phyloP scores from a whole-genome alignment of 805 yeast species.

The Lachancea quebecensis region DNA sequence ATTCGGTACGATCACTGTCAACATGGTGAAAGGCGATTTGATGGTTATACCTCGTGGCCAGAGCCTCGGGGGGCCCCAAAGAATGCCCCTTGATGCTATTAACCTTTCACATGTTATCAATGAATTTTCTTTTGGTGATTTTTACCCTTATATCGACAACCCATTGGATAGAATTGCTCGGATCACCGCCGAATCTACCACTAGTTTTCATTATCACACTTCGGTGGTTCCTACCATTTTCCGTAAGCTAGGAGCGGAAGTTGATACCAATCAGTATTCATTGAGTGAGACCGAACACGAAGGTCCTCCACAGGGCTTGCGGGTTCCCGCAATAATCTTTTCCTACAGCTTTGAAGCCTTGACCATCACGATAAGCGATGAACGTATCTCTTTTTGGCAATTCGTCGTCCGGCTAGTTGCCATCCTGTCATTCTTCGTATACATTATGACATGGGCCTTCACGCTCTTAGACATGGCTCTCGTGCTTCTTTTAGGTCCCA shows the following conservation, averaged over 20 bases:
- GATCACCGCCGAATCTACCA: slow-evolving; percentile 41
- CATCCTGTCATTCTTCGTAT: slow-evolving; percentile 73
- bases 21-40: slow-evolving; percentile 78
- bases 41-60: slow-evolving; percentile 74
- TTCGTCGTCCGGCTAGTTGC: slow-evolving; percentile 75
- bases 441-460: slow-evolving; percentile 61
- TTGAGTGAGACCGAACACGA: slow-evolving; percentile 44
- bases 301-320: slow-evolving; percentile 16
- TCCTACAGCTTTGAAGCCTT: slow-evolving; percentile 87
- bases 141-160: slow-evolving; percentile 77
- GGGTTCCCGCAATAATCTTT: slow-evolving; percentile 73
- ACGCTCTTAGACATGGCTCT: slow-evolving; percentile 50
- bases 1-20: slow-evolving; percentile 76
- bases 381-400: slow-evolving; percentile 66
- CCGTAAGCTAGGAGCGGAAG: slow-evolving; percentile 56
- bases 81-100: slow-evolving; percentile 44
- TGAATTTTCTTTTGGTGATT: slow-evolving; percentile 87
- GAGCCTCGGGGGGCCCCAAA: slow-evolving; percentile 44
- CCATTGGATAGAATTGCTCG: slow-evolving; percentile 79
- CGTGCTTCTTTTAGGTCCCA: slow-evolving; percentile 50
- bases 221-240: slow-evolving; percentile 81
- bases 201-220: slow-evolving; percentile 56
- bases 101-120: slow-evolving; percentile 80
- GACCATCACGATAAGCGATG: slow-evolving; percentile 59
- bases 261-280: slow-evolving; percentile 85